phyloP scores from a whole-genome alignment of 768 basidiomycete genomes.

The Trametes villosa region DNA sequence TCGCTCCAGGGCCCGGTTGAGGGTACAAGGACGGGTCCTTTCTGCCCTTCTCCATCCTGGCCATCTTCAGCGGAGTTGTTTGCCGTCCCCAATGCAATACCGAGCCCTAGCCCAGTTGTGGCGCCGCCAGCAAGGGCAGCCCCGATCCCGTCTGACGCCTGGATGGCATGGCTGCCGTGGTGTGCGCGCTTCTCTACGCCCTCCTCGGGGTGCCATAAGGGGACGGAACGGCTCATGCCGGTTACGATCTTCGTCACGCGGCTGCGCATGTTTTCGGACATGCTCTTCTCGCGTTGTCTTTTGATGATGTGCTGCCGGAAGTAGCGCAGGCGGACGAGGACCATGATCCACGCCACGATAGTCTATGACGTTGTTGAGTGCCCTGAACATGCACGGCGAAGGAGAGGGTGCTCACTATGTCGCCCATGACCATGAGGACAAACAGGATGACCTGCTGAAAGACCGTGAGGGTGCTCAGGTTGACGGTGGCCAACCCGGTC shows the following conservation, averaged over 20 bases:
- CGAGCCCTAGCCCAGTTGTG: slow-evolving; percentile 20
- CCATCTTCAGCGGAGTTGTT: background rate
- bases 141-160: slow-evolving; percentile 28
- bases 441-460: slow-evolving; percentile 57
- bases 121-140: slow-evolving; percentile 29
- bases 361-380: slow-evolving; percentile 32
- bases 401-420: slow-evolving; percentile 29
- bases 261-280: slow-evolving; percentile 16
- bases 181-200: slow-evolving; percentile 5
- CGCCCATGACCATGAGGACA: slow-evolving; percentile 53
- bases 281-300: slow-evolving; percentile 16
- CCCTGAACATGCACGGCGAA: slow-evolving; percentile 18
- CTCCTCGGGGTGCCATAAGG: slow-evolving; percentile 6
- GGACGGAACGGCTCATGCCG: background rate
- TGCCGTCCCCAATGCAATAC: background rate
- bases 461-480: slow-evolving; percentile 51
- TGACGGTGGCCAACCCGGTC: slow-evolving; percentile 46
- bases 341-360: slow-evolving; percentile 66
- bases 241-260: background rate
- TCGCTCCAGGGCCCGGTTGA: slow-evolving; percentile 2
- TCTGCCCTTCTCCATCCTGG: background rate
- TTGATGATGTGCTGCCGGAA: slow-evolving; percentile 26
- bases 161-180: slow-evolving; percentile 13
- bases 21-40: background rate
- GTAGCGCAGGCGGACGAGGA: slow-evolving; percentile 60